A percentile compares a stretch with the other conserved stretches of the same genome.
These are phyloP conservation scores for Conoideocrella luteorostrata DNA, from an alignment of 2,329 filamentous ascomycete species.

Conservation along the genomic window DNA sequence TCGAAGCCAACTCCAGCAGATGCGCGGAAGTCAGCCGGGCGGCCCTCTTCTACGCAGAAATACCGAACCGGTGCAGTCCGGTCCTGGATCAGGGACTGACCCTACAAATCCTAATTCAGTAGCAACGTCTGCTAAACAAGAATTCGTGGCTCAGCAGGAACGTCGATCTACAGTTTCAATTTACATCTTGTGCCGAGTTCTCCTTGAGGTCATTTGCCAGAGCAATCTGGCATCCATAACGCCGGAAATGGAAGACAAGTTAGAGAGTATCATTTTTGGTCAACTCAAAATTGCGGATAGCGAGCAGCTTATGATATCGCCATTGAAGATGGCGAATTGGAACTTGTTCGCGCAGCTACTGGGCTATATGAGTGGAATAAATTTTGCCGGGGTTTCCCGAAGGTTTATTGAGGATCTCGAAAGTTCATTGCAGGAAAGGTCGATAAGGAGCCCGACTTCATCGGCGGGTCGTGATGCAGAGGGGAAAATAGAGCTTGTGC, in stretches of 20 bases:
- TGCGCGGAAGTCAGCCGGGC: slow-evolving; percentile 34
- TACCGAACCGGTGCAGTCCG: slow-evolving; percentile 60
- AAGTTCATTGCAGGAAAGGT: slow-evolving; percentile 67
- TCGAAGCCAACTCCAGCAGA: slow-evolving; percentile 50
- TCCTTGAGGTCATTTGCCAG: slow-evolving; percentile 90
- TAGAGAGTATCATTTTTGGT: slow-evolving; percentile 95
- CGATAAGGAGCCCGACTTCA: slow-evolving; percentile 57
- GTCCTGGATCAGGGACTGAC: slow-evolving; percentile 20
- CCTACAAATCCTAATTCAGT: slow-evolving; percentile 27
- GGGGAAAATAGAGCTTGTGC: slow-evolving; percentile 75
- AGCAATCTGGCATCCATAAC: slow-evolving; percentile 79
- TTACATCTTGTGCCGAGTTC: slow-evolving; percentile 87
- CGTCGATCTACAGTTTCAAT: slow-evolving; percentile 90
- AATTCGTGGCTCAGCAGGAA: slow-evolving; percentile 73
- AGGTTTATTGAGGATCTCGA: slow-evolving; percentile 80
- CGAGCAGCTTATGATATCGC: slow-evolving; percentile 69
- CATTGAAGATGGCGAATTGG: slow-evolving; percentile 90
- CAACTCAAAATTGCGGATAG: slow-evolving; percentile 85
- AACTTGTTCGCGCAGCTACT: slow-evolving; percentile 86
- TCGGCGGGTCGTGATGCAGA: slow-evolving; percentile 61
- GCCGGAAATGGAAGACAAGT: slow-evolving; percentile 83
- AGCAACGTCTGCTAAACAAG: slow-evolving; percentile 50
- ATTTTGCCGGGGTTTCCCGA: slow-evolving; percentile 76
- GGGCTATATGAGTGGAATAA: slow-evolving; percentile 92
- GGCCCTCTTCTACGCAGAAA: slow-evolving; percentile 61